phyloP scores from a whole-genome alignment of 148 eudicot genomes.

The Selenicereus undatus region DNA sequence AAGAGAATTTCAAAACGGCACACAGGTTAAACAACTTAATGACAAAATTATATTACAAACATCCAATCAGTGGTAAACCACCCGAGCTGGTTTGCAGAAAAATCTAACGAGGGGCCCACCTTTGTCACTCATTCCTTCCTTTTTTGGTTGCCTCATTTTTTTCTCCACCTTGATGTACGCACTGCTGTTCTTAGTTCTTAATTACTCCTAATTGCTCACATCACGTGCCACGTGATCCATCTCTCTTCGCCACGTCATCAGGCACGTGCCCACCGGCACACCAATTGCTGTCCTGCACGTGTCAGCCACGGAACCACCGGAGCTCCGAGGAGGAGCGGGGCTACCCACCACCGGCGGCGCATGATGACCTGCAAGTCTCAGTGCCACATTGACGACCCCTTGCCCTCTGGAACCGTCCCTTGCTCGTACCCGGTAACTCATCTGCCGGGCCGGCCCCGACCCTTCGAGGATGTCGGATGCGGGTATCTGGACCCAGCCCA shows the following conservation, averaged over 20 bases:
- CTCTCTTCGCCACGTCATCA: slow-evolving; percentile 6
- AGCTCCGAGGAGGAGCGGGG: neutral
- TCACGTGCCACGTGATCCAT: slow-evolving; percentile 5
- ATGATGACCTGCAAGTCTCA: slow-evolving; percentile 30
- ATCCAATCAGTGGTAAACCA: too few relatives aligned
- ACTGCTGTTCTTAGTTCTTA: neutral
- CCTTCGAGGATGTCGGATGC: slow-evolving; percentile 40
- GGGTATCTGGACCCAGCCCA: slow-evolving; percentile 67
- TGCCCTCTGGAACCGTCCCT: slow-evolving; percentile 59
- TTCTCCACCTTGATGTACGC: neutral
- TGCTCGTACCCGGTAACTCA: slow-evolving; percentile 51
- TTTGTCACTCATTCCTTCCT: neutral
- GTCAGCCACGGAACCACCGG: slow-evolving; percentile 17
- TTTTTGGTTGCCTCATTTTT: neutral
- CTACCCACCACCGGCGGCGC: slow-evolving; percentile 7
- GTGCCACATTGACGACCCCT: slow-evolving; percentile 45
- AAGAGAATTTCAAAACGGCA: too few relatives aligned
- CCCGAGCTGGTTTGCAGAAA: too few relatives aligned
- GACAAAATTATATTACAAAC: neutral
- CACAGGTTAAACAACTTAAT: neutral
- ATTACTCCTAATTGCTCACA: neutral
- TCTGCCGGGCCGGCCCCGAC: slow-evolving; percentile 31
- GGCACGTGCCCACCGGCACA: slow-evolving; percentile 32
- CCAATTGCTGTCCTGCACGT: slow-evolving; percentile 35
- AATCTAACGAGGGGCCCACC: neutral